Conservation (phyloP, 495 filamentous ascomycete genomes). For the Tetracladium setigerum region DNA sequence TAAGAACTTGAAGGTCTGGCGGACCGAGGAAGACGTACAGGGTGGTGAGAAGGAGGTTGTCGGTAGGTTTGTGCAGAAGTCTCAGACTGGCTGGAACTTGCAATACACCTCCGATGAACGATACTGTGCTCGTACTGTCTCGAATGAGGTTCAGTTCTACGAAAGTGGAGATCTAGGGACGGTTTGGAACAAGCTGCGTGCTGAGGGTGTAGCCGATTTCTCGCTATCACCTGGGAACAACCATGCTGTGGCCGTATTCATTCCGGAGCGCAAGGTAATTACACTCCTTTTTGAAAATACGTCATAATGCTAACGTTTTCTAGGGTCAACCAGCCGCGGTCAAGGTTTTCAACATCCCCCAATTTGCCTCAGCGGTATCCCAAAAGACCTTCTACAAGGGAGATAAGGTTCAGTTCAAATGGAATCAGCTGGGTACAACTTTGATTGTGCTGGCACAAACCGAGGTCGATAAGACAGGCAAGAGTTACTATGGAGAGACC, state of each 20-base stretch:
- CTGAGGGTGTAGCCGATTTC: slow-evolving; percentile 88
- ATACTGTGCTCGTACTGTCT: slow-evolving; percentile 86
- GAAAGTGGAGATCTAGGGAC: slow-evolving; percentile 73
- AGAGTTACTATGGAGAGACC: slow-evolving; percentile 98
- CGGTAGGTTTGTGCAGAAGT: slow-evolving; percentile 89
- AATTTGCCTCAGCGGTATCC: slow-evolving; percentile 71
- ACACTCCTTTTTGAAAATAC: background rate
- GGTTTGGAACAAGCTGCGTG: slow-evolving; percentile 90
- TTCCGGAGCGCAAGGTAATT: slow-evolving; percentile 86
- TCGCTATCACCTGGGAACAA: slow-evolving; percentile 81
- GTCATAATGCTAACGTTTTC: background rate
- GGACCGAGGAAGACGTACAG: slow-evolving; percentile 47
- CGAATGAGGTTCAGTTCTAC: slow-evolving; percentile 97
- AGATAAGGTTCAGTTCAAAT: slow-evolving; percentile 96
- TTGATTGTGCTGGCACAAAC: slow-evolving; percentile 95
- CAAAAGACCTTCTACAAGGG: slow-evolving; percentile 99
- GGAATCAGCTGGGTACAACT: slow-evolving; percentile 85
- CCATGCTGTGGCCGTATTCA: slow-evolving; percentile 84
- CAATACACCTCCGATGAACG: slow-evolving; percentile 92
- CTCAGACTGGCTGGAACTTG: slow-evolving; percentile 91
- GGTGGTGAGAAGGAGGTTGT: slow-evolving; percentile 62
- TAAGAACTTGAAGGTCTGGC: slow-evolving; percentile 97
- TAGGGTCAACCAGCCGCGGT: slow-evolving; percentile 87
- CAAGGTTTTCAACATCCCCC: slow-evolving; percentile 88
- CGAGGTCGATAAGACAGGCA: slow-evolving; percentile 94